Conservation (phyloP, 148 eudicot genomes). For the Mesembryanthemum crystallinum region DNA sequence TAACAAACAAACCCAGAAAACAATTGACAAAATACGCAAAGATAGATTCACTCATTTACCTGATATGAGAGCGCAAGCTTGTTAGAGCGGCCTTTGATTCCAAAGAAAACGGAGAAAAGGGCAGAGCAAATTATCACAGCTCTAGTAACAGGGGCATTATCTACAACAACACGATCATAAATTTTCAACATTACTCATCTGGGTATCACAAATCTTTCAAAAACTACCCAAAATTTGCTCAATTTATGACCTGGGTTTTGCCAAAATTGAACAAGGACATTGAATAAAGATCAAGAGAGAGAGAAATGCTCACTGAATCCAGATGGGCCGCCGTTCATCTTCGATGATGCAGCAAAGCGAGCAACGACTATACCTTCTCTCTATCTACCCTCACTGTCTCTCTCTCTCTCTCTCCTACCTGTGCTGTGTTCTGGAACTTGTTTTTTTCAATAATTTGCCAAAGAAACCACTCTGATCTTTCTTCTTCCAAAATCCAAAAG, state of each 20-base stretch:
- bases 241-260: conserved; percentile 13
- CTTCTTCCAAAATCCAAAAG: no score
- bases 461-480: no score
- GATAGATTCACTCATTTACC: conserved; percentile 32
- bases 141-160: conserved; percentile 88
- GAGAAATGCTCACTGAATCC: conserved; percentile 39
- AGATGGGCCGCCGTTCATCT: conserved; percentile 58
- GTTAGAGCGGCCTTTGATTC: conserved; percentile 67
- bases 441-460: not conserved
- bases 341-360: conserved; percentile 13
- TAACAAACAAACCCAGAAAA: not conserved
- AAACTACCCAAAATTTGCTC: conserved; percentile 13
- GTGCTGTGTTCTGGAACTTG: not conserved
- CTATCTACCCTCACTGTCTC: not conserved
- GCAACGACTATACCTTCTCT: not conserved
- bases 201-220: not conserved
- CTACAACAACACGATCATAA: conserved; percentile 37
- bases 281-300: not conserved
- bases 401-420: conserved; percentile 11
- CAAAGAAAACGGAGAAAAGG: conserved; percentile 72
- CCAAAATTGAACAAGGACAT: conserved; percentile 7
- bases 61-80: conserved; percentile 74
- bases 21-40: not conserved
- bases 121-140: conserved; percentile 57
- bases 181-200: conserved; percentile 6